phyloP scores from a whole-genome alignment of 2,329 filamentous ascomycete species.

The Penicillium sp. region DNA sequence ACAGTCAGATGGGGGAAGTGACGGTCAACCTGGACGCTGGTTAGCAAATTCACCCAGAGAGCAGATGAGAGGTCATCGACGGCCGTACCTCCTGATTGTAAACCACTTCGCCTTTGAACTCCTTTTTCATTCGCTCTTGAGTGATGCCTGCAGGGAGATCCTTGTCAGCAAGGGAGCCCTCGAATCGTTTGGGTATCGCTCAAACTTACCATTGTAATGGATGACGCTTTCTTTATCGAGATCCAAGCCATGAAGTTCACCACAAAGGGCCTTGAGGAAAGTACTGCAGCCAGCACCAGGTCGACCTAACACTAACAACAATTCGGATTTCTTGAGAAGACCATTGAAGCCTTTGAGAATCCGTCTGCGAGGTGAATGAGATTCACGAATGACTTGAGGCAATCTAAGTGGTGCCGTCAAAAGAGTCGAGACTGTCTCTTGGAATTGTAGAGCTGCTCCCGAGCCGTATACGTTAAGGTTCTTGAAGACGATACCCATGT shows the following conservation, averaged over 20 bases:
- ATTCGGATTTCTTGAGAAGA: slow-evolving; percentile 54
- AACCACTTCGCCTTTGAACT: slow-evolving; percentile 41
- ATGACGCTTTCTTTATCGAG: slow-evolving; percentile 69
- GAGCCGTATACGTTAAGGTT: slow-evolving; percentile 28
- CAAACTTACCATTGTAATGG: slow-evolving; percentile 68
- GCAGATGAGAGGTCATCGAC: neutral
- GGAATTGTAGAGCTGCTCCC: slow-evolving; percentile 29
- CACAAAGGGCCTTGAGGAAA: slow-evolving; percentile 77
- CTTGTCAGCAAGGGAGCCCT: no score
- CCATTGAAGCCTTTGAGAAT: slow-evolving; percentile 65
- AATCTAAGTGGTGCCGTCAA: slow-evolving; percentile 23
- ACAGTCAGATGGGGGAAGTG: slow-evolving; percentile 67
- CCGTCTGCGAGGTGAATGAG: slow-evolving; percentile 31
- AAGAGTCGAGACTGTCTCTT: slow-evolving; percentile 23
- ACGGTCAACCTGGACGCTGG: slow-evolving; percentile 71
- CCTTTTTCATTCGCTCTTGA: slow-evolving; percentile 33
- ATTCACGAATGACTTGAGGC: slow-evolving; percentile 17
- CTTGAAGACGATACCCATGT: slow-evolving; percentile 26
- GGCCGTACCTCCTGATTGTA: slow-evolving; percentile 48
- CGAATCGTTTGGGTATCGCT: no score
- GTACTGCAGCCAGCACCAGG: slow-evolving; percentile 66
- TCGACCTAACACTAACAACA: slow-evolving; percentile 54
- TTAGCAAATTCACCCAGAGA: slow-evolving; percentile 44
- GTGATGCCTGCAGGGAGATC: slow-evolving; percentile 19
- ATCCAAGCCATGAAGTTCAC: slow-evolving; percentile 76